Percentiles rank a stretch among this genome's conserved stretches.
These are phyloP conservation scores for Phoma sp. DNA, from an alignment of 2,329 filamentous ascomycete species.

Conservation along the genomic window DNA sequence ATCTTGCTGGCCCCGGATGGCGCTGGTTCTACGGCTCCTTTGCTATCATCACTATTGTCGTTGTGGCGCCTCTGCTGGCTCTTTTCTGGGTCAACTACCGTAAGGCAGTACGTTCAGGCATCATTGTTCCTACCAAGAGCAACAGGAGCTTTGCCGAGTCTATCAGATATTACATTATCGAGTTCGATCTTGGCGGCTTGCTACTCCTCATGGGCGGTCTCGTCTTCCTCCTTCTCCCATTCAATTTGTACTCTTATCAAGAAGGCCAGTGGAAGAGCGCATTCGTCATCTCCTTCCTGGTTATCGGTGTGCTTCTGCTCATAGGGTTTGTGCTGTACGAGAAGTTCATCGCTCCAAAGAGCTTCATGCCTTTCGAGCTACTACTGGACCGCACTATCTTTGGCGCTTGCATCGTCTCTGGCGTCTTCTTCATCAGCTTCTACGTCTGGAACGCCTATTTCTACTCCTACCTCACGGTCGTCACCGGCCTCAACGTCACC, in stretches of 20 bases:
- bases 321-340: constrained; percentile 49
- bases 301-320: constrained; percentile 44
- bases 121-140: constrained; percentile 51
- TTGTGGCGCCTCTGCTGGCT: constrained; percentile 66
- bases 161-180: constrained; percentile 60
- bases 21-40: constrained; percentile 72
- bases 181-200: constrained; percentile 69
- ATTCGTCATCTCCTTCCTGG: constrained; percentile 48
- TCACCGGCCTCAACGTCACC: constrained; percentile 37
- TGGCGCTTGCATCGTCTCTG: constrained; percentile 58
- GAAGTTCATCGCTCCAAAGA: constrained; percentile 45
- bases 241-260: constrained; percentile 58
- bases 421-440: constrained; percentile 36
- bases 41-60: constrained; percentile 65
- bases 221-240: constrained; percentile 70
- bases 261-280: constrained; percentile 40
- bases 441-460: constrained; percentile 50
- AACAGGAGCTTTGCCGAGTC: constrained; percentile 56
- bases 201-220: constrained; percentile 65
- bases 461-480: constrained; percentile 49
- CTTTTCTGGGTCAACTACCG: constrained; percentile 62
- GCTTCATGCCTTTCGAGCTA: constrained; percentile 53
- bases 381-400: constrained; percentile 58
- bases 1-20: constrained; percentile 60
- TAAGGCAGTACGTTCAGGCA: constrained; percentile 63